Base-by-base conservation (phyloP, 306 rosid genomes). In the Citrullus amarus region DNA sequence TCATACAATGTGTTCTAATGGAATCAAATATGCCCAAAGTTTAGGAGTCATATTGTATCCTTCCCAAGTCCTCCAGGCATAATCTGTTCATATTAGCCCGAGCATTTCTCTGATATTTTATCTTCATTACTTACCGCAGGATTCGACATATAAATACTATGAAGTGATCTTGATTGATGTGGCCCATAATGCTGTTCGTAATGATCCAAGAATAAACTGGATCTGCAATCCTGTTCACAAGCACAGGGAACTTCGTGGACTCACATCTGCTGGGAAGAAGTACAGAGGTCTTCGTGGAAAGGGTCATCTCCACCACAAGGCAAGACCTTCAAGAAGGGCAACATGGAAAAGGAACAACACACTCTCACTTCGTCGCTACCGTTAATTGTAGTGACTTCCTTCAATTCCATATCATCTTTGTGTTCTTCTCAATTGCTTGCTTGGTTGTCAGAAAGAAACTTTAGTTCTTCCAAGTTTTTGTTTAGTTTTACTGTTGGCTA, bases 301-400 rank as follows among this genome's bases (percentile, higher is more conserved):
- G 85, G 98, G 98, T 0, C 98, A 93, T 66, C 69, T 46, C 3
- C 41, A 91, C 86, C 91, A 87, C 94, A 90, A 90, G 82, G 72
- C 68, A 2, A 80, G 94, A 6, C 97, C 96, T 15, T 93, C 98
- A 15, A 87, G 96, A 81, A 86, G 96, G 78, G 98, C 97, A 14
- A 93, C 88, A 48, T 93, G 98, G 97, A 93, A 93, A 88, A 87
- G 92, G 30, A 90, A 93, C 96, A 93, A 91, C 79, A 86, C 97
- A 14, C 83, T 91, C 46, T 93, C 98, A 8, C 97, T 91, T 16
- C 94, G 89, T 15, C 97, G 98, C 0, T 93, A 90, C 79, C 98
- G 98, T 32, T 91, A 46, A 88, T 79, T 22, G 15, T 39, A 12
- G 39, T 14, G 5, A 46, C 39, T 7, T 25, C 55, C 11, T 69